Percentiles rank a stretch among this genome's conserved stretches.
Evolutionary conservation across 805 yeast species (phyloP).

Genomic region (Henningerozyma blattae): DNA sequence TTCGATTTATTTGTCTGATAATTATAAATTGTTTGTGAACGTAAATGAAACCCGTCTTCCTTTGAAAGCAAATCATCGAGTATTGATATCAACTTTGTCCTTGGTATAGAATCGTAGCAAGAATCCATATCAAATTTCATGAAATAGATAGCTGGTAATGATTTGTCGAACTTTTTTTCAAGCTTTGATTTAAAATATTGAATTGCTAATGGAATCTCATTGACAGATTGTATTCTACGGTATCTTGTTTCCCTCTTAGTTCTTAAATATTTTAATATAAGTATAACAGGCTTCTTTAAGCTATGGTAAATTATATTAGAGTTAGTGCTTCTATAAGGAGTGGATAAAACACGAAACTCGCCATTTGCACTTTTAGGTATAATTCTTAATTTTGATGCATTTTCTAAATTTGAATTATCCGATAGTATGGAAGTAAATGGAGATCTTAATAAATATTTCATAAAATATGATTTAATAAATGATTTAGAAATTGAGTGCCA

Average conservation of each 20-base stretch:
- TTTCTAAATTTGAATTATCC: too few relatives aligned
- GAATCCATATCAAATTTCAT: constrained; percentile 66
- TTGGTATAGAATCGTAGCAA: constrained; percentile 67
- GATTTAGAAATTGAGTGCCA: constrained; percentile 39
- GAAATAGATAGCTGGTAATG: constrained; percentile 31
- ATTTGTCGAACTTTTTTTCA: constrained; percentile 3
- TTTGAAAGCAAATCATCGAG: constrained; percentile 12
- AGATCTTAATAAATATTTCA: constrained; percentile 24
- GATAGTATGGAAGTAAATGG: too few relatives aligned
- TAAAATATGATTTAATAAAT: constrained; percentile 33
- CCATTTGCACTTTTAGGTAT: constrained; percentile 41
- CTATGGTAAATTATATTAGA: constrained; percentile 23
- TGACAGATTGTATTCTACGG: constrained; percentile 30
- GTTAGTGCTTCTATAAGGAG: constrained; percentile 34
- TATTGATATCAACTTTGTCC: constrained; percentile 27
- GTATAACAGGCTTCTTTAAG: constrained; percentile 33
- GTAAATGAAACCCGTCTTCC: constrained; percentile 21
- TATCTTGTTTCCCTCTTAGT: constrained; percentile 13
- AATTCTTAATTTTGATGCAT: constrained; percentile 37
- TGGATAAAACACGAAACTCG: constrained; percentile 49
- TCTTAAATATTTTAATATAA: constrained; percentile 26
- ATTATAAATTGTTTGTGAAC: constrained; percentile 11
- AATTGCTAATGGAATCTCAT: constrained; percentile 33
- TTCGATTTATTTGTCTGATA: constrained; percentile 9
- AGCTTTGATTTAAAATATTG: constrained; percentile 26